phyloP scores from a whole-genome alignment of 176 grass and related monocot species.

The Sorghum bicolor region DNA sequence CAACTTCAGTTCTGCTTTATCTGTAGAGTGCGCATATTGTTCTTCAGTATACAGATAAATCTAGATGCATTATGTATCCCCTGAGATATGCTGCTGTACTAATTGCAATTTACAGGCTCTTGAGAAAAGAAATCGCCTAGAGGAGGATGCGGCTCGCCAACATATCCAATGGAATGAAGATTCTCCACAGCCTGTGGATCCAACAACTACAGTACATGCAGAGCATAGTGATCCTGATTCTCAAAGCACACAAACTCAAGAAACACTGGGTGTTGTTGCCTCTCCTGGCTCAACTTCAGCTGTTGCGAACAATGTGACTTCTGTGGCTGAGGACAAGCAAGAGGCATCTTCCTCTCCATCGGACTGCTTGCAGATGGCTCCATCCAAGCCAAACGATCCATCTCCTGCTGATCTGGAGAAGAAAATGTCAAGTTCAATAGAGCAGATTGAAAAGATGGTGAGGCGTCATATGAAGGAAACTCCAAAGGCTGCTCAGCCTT shows the following conservation, averaged over 20 bases:
- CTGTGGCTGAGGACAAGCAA: constrained; percentile 7
- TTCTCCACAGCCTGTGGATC: constrained; percentile 22
- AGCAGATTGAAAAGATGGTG: constrained; percentile 65
- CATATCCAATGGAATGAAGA: constrained; percentile 22
- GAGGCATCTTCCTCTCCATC: constrained; percentile 30
- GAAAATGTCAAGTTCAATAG: constrained; percentile 61
- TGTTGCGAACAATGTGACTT: constrained; percentile 22
- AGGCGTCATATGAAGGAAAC: constrained; percentile 43
- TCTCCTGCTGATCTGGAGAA: constrained; percentile 32
- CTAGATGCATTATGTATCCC: not conserved
- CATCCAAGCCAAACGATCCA: constrained; percentile 25
- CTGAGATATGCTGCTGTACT: not conserved
- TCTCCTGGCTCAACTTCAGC: constrained; percentile 28
- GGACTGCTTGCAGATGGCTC: constrained; percentile 26
- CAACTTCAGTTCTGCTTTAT: not conserved
- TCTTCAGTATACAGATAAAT: not conserved
- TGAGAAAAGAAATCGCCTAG: constrained; percentile 44
- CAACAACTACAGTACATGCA: constrained; percentile 22
- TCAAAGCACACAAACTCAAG: constrained; percentile 10
- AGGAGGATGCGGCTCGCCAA: constrained; percentile 41
- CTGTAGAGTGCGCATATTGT: not conserved
- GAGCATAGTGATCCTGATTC: constrained; percentile 25
- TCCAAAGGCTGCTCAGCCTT: constrained; percentile 41
- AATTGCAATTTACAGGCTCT: constrained; percentile 39
- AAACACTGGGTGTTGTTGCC: constrained; percentile 1